These are phyloP conservation scores for Dictyostelium brefeldianum DNA, from an alignment of 78 protist genomes.

Conservation along the genomic window DNA sequence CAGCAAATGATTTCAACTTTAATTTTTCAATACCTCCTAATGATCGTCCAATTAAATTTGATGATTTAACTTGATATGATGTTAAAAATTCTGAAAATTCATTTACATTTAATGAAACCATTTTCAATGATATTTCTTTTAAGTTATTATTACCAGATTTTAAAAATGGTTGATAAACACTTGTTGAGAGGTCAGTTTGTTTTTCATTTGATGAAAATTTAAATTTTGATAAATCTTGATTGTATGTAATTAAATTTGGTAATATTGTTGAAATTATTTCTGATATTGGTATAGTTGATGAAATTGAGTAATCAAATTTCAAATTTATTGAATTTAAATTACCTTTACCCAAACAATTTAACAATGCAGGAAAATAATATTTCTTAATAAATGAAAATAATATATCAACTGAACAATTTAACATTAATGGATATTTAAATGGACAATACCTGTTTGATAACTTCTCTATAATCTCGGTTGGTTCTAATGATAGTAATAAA, in stretches of 20 bases:
- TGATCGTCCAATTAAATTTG: not conserved
- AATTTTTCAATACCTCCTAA: not conserved
- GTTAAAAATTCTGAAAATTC: slow-evolving; percentile 4
- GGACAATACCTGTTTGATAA: not conserved
- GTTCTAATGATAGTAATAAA: not conserved
- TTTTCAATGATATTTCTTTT: not conserved
- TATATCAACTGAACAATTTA: not conserved
- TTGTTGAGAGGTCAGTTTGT: not conserved
- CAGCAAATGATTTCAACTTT: not conserved
- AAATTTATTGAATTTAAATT: not conserved
- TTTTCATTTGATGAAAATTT: too few relatives aligned
- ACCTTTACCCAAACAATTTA: not conserved
- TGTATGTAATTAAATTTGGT: not conserved
- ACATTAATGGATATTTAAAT: not conserved
- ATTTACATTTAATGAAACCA: not conserved
- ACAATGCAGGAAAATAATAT: not conserved
- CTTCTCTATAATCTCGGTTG: not conserved
- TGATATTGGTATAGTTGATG: not conserved
- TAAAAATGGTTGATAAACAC: not conserved
- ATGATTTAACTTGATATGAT: not conserved
- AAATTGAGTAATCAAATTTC: not conserved
- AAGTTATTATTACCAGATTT: not conserved
- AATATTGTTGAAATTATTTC: not conserved
- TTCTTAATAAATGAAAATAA: not conserved
- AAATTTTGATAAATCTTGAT: not conserved